A percentile compares a stretch with the other conserved stretches of the same genome.
phyloP scores from a whole-genome alignment of 192 early-diverging fungal species.

The Gorgonomyces haynaldii region DNA sequence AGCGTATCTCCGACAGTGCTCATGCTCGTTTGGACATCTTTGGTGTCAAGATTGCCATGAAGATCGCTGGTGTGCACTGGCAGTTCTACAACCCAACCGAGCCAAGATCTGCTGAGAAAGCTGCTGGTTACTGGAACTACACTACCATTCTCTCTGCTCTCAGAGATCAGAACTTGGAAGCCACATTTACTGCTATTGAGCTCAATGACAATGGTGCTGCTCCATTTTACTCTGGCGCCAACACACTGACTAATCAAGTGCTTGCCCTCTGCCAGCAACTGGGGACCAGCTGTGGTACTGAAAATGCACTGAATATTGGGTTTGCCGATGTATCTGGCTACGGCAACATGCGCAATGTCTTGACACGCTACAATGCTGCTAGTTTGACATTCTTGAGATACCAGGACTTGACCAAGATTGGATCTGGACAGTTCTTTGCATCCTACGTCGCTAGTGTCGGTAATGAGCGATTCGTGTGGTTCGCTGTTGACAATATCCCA shows the following conservation, averaged over 20 bases:
- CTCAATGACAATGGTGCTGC: constrained; percentile 3
- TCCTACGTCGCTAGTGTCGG: neutral
- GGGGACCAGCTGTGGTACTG: constrained; percentile 3
- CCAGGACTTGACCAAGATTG: constrained; percentile 3
- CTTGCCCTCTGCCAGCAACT: neutral
- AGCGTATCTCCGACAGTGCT: neutral
- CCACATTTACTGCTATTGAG: constrained; percentile 13
- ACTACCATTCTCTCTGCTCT: neutral
- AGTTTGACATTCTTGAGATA: constrained; percentile 7
- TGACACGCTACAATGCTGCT: constrained; percentile 1
- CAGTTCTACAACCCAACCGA: constrained; percentile 5
- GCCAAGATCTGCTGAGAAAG: constrained; percentile 8
- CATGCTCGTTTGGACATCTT: constrained; percentile 5
- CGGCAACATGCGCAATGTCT: constrained; percentile 4
- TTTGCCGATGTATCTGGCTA: neutral
- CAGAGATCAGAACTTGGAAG: neutral
- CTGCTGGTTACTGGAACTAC: constrained; percentile 14
- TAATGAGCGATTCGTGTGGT: neutral
- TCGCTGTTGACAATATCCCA: neutral
- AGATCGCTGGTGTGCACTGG: constrained; percentile 14
- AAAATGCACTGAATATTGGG: constrained; percentile 7
- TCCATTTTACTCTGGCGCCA: constrained; percentile 7
- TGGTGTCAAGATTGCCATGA: constrained; percentile 4
- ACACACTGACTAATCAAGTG: constrained; percentile 3
- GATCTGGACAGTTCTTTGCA: too few relatives aligned